Conservation (phyloP, 1,284 basidiomycete species). For the Sporisorium sorghi region DNA sequence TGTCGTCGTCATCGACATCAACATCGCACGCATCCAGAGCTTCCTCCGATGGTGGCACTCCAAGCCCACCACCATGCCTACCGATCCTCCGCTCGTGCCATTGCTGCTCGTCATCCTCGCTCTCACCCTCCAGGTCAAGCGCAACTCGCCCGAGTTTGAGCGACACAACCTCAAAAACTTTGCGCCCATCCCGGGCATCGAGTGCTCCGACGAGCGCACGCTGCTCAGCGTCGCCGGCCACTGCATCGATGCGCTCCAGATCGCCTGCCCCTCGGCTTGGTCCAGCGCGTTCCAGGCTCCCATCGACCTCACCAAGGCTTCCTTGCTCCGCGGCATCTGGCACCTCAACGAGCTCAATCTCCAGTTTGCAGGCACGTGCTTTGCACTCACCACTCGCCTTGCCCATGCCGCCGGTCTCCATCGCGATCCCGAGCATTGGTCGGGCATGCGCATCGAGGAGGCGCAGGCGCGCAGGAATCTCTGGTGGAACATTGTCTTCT, state of each 20-base stretch:
- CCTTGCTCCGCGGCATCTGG: slow-evolving; percentile 59
- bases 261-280: slow-evolving; percentile 61
- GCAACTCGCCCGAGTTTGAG: slow-evolving; percentile 46
- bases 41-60: slow-evolving; percentile 63
- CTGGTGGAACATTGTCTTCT: slow-evolving; percentile 59
- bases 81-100: slow-evolving; percentile 61
- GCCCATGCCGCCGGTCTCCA: slow-evolving; percentile 62
- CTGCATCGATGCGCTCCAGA: slow-evolving; percentile 58
- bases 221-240: slow-evolving; percentile 58
- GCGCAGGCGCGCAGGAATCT: slow-evolving; percentile 56
- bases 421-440: slow-evolving; percentile 58
- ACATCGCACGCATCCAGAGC: slow-evolving; percentile 55
- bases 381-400: slow-evolving; percentile 54
- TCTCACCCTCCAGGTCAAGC: slow-evolving; percentile 54
- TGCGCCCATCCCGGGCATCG: slow-evolving; percentile 33
- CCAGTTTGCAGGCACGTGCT: slow-evolving; percentile 58
- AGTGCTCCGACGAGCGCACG: slow-evolving; percentile 54
- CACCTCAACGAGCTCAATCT: slow-evolving; percentile 61
- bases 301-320: slow-evolving; percentile 60
- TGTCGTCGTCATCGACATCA: slow-evolving; percentile 56
- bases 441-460: slow-evolving; percentile 58
- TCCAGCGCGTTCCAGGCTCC: slow-evolving; percentile 58
- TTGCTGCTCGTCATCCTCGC: slow-evolving; percentile 61
- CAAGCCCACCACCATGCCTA: slow-evolving; percentile 57
- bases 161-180: slow-evolving; percentile 37